These are phyloP conservation scores for Jackrogersella multiformis DNA, from an alignment of 495 filamentous ascomycete genomes.

Conservation along the genomic window DNA sequence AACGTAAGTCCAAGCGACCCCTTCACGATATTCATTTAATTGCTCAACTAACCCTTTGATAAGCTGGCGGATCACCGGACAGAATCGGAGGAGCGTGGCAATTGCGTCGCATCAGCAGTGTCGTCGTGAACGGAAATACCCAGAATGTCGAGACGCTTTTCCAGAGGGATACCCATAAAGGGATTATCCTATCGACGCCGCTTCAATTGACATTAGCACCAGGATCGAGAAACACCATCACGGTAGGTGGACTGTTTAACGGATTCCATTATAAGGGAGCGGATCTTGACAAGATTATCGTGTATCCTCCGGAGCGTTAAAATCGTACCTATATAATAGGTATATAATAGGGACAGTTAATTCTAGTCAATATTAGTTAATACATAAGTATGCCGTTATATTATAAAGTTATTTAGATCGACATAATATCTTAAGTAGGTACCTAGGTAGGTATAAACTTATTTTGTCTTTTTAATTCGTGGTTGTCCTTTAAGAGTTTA, in stretches of 20 bases:
- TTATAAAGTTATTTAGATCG: no score
- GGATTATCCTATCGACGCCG: slow-evolving; percentile 54
- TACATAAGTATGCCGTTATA: no score
- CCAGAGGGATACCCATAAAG: slow-evolving; percentile 58
- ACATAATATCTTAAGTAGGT: no score
- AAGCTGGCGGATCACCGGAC: slow-evolving; percentile 51
- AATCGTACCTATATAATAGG: not conserved
- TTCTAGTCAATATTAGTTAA: no score
- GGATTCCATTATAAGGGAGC: slow-evolving; percentile 54
- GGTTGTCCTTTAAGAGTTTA: no score
- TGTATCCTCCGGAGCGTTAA: slow-evolving; percentile 52
- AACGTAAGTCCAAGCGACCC: slow-evolving; percentile 41
- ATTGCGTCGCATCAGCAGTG: slow-evolving; percentile 54
- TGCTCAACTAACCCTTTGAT: slow-evolving; percentile 1
- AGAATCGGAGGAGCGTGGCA: slow-evolving; percentile 56
- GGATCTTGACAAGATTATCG: slow-evolving; percentile 55
- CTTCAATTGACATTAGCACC: slow-evolving; percentile 50
- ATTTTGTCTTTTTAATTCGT: no score
- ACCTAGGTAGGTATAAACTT: no score
- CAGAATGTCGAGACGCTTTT: slow-evolving; percentile 51
- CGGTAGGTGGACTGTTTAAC: slow-evolving; percentile 53
- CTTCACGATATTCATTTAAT: not conserved
- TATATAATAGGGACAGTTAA: no score
- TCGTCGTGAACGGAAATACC: slow-evolving; percentile 53
- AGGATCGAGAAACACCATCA: slow-evolving; percentile 53